Base-by-base conservation (phyloP, 1,284 basidiomycete genomes). In the Ustilago xerochloae region DNA sequence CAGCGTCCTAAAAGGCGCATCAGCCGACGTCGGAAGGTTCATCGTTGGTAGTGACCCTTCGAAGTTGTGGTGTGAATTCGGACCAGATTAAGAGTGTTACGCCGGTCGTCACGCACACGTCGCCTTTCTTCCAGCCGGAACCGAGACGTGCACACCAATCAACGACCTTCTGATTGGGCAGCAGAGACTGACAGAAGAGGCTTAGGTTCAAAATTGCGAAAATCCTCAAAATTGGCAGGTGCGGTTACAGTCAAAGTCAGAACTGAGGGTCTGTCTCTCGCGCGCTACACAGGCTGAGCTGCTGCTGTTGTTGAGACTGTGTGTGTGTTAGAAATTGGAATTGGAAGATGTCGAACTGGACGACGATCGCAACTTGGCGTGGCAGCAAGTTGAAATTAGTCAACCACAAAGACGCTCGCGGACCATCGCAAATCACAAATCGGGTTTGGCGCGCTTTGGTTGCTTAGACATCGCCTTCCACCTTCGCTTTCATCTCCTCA, bases 141-240 rank as follows among this genome's bases (percentile, higher is more conserved):
- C 67, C 61, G 60, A 69, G 48, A 18, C 9, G 26, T 16, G 20
- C 39, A 15, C 49, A 43, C 47, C 46, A 69, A 69, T 63, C 66
- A 53, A 38, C 66, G 24, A 53, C 30, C 13, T 52, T 49, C 56
- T 69, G 66, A 69, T 69, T 69, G 66, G 66, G 60, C 60, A 33
- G 22, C 39, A 28, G 15, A 35, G 13, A 10, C 28, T 24, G 20
- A 35, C 22, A 33, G 2, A 2, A 15, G 32, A 33, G 9, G 32
- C 32, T 33, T 18, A 13, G 10, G 26, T 43, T 30, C n/a, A 48
- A 67, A 61, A 51, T 50, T 48, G 30, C 32, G 26, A 24, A 55
- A 20, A 47, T 16, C 36, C 41, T n/a, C 41, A 30, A 48, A 36
- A 13, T 38, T 64, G 64, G 58, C 58, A 52, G 58, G 53, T 66